Evolutionary conservation across 192 early-diverging fungal species (phyloP).

Genomic region (Diversispora eburnea): DNA sequence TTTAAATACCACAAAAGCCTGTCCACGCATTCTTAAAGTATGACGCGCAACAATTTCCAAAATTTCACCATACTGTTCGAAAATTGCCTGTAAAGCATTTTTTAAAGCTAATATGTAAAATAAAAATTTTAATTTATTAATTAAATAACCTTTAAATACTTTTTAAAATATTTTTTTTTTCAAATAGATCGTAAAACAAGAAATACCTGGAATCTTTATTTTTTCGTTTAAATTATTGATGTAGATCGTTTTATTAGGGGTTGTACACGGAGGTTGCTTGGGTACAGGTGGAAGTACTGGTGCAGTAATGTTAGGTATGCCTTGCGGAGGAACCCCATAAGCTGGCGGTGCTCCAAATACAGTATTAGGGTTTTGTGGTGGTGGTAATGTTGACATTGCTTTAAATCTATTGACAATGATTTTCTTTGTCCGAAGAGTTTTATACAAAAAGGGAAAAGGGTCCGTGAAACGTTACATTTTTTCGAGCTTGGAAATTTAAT

Average conservation of each 20-base stretch:
- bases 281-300: conserved; percentile 30
- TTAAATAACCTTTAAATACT: background rate
- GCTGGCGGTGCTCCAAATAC: background rate
- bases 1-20: conserved; percentile 89
- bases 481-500: no score
- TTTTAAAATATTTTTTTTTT: background rate
- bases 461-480: no score
- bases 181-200: conserved; percentile 1
- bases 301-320: conserved; percentile 1
- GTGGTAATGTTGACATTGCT: no score
- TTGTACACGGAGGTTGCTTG: conserved; percentile 60
- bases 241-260: conserved; percentile 70
- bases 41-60: conserved; percentile 75
- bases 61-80: conserved; percentile 80
- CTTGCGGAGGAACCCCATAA: background rate
- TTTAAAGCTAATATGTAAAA: conserved; percentile 54
- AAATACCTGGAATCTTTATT: conserved; percentile 57
- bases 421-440: no score
- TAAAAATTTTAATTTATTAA: background rate
- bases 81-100: conserved; percentile 71
- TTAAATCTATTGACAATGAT: no score
- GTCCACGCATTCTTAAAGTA: conserved; percentile 85
- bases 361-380: background rate
- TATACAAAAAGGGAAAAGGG: no score
- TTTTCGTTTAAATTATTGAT: conserved; percentile 80